Evolutionary conservation across 1,139 yeast species (phyloP).

Genomic region (Hyphopichia burtonii): DNA sequence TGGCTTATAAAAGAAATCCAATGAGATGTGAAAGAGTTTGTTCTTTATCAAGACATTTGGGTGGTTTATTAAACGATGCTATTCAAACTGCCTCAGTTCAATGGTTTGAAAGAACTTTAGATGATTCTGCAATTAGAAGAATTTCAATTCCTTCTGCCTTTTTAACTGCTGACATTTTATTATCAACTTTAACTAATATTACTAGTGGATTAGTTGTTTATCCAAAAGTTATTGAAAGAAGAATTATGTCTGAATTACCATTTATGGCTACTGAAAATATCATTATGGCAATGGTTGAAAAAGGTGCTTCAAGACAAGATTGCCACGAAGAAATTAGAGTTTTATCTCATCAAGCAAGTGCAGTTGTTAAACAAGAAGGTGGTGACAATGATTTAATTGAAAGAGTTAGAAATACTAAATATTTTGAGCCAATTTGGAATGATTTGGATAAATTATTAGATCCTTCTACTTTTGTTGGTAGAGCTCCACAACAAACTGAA

Average conservation of each 20-base stretch:
- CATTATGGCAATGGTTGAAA: constrained; percentile 99
- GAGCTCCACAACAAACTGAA: constrained; percentile 98
- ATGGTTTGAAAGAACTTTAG: constrained; percentile 99
- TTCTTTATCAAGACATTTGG: constrained; percentile 92
- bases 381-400: constrained; percentile 97
- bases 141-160: constrained; percentile 96
- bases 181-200: constrained; percentile 86
- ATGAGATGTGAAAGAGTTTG: constrained; percentile 99
- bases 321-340: constrained; percentile 98
- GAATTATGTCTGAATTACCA: constrained; percentile 92
- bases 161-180: constrained; percentile 89
- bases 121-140: constrained; percentile 97
- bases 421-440: constrained; percentile 86
- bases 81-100: constrained; percentile 97
- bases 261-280: constrained; percentile 99
- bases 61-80: constrained; percentile 88
- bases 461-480: constrained; percentile 94
- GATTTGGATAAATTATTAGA: constrained; percentile 80
- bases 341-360: constrained; percentile 94
- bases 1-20: constrained; percentile 99
- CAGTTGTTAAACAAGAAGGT: constrained; percentile 96
- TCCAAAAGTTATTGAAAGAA: constrained; percentile 97
- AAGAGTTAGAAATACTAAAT: constrained; percentile 73
- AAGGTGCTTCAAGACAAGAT: constrained; percentile 97
- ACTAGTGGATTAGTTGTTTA: constrained; percentile 95